phyloP scores from a whole-genome alignment of 2,329 filamentous ascomycete genomes.

The Monascus ruber region DNA sequence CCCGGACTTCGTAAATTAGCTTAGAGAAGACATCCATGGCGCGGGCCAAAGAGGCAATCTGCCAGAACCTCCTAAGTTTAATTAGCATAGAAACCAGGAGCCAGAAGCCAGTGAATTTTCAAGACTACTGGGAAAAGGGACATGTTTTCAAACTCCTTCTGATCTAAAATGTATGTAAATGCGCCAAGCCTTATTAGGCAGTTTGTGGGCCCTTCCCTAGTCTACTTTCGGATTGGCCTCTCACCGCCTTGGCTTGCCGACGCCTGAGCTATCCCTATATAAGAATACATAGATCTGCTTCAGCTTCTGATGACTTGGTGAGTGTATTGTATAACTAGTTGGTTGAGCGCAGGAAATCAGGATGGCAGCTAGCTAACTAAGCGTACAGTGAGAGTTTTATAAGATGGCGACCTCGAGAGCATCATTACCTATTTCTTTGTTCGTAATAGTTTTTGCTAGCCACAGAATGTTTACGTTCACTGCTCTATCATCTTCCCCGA shows the following conservation, averaged over 20 bases:
- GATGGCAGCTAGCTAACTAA: too few species aligned
- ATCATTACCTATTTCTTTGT: too few species aligned
- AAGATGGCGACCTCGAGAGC: too few species aligned
- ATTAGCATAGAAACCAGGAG: not conserved
- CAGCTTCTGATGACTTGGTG: not conserved
- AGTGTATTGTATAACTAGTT: not conserved
- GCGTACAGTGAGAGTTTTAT: too few species aligned
- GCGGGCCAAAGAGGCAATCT: not conserved
- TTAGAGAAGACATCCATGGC: not conserved
- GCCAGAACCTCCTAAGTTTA: not conserved
- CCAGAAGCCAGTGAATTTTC: not conserved
- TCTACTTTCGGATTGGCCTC: not conserved
- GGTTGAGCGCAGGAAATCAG: not conserved
- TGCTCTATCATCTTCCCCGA: not conserved
- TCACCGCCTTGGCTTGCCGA: not conserved
- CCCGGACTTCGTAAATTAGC: not conserved
- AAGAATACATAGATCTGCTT: too few species aligned
- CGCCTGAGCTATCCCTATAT: too few species aligned
- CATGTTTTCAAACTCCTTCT: not conserved
- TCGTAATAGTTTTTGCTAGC: too few species aligned
- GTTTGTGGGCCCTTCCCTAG: not conserved
- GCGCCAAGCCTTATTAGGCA: not conserved
- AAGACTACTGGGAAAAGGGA: not conserved
- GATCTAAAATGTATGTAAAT: not conserved
- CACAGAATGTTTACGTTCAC: too few species aligned